phyloP scores from a whole-genome alignment of 192 early-diverging fungal genomes.

The Coemansia sp. region DNA sequence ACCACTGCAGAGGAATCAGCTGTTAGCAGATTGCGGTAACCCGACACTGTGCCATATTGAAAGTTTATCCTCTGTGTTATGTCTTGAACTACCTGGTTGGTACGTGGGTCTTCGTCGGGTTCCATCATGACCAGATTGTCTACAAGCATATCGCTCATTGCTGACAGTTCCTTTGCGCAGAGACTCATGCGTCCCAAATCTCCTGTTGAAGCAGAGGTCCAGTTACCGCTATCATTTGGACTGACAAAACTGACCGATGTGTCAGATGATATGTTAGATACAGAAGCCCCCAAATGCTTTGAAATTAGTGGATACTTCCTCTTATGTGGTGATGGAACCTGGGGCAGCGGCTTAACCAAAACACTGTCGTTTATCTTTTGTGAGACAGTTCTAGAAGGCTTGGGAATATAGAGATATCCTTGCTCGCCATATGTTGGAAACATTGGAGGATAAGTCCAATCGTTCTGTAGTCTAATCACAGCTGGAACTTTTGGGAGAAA shows the following conservation, averaged over 20 bases:
- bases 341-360: no score
- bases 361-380: no score
- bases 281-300: no score
- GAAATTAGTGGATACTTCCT: no score
- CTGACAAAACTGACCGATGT: not conserved
- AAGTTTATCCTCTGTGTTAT: slow-evolving; percentile 11
- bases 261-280: not conserved
- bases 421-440: not conserved
- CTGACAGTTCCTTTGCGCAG: slow-evolving; percentile 16
- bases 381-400: no score
- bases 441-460: slow-evolving; percentile 21
- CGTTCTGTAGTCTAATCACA: slow-evolving; percentile 5
- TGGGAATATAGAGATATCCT: no score
- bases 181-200: slow-evolving; percentile 12
- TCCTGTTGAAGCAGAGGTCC: not conserved
- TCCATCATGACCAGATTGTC: slow-evolving; percentile 25
- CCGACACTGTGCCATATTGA: slow-evolving; percentile 2
- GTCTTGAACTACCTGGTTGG: slow-evolving; percentile 20
- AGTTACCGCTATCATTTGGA: not conserved
- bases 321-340: no score
- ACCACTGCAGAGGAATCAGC: not conserved
- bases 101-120: slow-evolving; percentile 20
- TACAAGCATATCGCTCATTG: slow-evolving; percentile 26
- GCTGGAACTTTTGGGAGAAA: slow-evolving; percentile 15
- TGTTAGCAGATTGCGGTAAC: slow-evolving; percentile 7